Percentiles rank a stretch among this genome's conserved stretches.
Evolutionary conservation across 176 grass and related monocot species (phyloP).

Genomic region (Cenchrus purpureus): DNA sequence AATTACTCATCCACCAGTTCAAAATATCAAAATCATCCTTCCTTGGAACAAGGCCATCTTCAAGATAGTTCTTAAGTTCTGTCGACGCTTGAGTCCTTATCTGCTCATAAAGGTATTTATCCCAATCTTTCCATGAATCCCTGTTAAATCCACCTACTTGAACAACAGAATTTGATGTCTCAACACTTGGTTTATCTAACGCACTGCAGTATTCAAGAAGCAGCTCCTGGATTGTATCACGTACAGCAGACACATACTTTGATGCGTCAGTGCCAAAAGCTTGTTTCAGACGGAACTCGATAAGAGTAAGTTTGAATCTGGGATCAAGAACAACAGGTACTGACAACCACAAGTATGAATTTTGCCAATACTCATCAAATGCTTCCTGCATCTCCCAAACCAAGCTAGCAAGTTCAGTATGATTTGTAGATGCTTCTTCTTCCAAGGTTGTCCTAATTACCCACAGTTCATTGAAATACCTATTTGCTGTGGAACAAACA

Average conservation of each 20-base stretch:
- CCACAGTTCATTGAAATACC: constrained; percentile 62
- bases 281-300: constrained; percentile 52
- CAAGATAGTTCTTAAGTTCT: constrained; percentile 52
- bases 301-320: constrained; percentile 58
- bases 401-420: constrained; percentile 52
- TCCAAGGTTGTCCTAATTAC: constrained; percentile 50
- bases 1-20: constrained; percentile 63
- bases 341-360: constrained; percentile 43
- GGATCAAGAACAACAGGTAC: constrained; percentile 62
- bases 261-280: constrained; percentile 41
- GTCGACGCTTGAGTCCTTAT: constrained; percentile 44
- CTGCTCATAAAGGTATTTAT: constrained; percentile 50
- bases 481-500: constrained; percentile 44
- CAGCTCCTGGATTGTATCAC: constrained; percentile 37
- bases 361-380: constrained; percentile 55
- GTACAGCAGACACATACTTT: constrained; percentile 43
- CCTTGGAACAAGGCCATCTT: constrained; percentile 58
- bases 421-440: constrained; percentile 52
- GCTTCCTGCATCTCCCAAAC: constrained; percentile 51
- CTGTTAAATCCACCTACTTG: constrained; percentile 43
- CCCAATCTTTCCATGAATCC: constrained; percentile 60
- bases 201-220: constrained; percentile 49
- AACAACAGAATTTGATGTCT: constrained; percentile 37
- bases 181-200: constrained; percentile 6
- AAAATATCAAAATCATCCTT: constrained; percentile 62